Evolutionary conservation across 306 rosid genomes (phyloP).

Genomic region (Abrus pulchellus): DNA sequence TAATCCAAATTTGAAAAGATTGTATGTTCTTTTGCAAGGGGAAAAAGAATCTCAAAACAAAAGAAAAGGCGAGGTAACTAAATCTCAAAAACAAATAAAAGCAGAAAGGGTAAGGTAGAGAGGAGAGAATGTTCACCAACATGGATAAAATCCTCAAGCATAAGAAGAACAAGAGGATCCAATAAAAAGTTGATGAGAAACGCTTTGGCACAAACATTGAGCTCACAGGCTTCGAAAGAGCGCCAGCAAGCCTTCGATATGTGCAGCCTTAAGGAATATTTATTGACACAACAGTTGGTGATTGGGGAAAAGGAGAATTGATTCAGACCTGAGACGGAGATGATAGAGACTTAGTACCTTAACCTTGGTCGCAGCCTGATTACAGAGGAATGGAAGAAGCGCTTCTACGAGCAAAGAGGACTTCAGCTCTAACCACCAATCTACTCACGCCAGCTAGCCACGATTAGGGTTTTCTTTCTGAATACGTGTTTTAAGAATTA

Average conservation of each 20-base stretch:
- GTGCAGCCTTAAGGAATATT: slow-evolving; percentile 25
- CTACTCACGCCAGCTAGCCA: too few relatives aligned
- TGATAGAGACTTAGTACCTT: too few relatives aligned
- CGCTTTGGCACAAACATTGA: slow-evolving; percentile 44
- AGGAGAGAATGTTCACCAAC: slow-evolving; percentile 53
- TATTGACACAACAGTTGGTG: too few relatives aligned
- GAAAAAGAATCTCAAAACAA: background rate
- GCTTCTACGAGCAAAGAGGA: too few relatives aligned
- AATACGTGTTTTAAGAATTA: too few relatives aligned
- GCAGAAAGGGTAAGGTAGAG: background rate
- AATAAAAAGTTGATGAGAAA: slow-evolving; percentile 28
- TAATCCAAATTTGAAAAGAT: background rate
- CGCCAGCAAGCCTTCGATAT: slow-evolving; percentile 69
- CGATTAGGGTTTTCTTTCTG: too few relatives aligned
- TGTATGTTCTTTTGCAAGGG: background rate
- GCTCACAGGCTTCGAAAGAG: slow-evolving; percentile 43
- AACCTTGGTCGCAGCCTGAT: too few relatives aligned
- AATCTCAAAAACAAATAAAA: background rate
- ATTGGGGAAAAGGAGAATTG: too few relatives aligned
- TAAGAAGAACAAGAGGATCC: background rate
- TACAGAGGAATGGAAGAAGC: too few relatives aligned
- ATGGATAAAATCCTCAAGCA: slow-evolving; percentile 51
- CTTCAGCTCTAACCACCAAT: too few relatives aligned
- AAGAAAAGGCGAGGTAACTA: background rate
- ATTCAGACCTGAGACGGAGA: too few relatives aligned